phyloP scores from a whole-genome alignment of 176 grass and related monocot species.

The Paspalum vaginatum region DNA sequence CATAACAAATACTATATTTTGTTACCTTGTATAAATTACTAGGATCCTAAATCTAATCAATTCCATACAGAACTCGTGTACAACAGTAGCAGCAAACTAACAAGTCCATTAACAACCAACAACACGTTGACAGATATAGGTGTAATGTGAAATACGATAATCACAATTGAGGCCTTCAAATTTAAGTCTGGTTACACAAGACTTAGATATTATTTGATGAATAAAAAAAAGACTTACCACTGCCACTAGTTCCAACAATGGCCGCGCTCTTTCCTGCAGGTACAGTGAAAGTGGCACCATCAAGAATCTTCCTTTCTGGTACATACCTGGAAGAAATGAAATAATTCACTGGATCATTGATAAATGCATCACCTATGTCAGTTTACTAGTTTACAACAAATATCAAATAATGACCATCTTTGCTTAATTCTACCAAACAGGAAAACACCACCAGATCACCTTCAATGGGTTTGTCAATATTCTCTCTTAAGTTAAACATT shows the following conservation, averaged over 20 bases:
- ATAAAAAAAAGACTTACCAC: conserved; percentile 60
- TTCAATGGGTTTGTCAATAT: conserved; percentile 8
- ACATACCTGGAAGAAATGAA: conserved; percentile 81
- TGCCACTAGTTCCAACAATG: conserved; percentile 97
- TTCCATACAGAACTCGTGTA: neutral
- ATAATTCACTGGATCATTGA: conserved; percentile 31
- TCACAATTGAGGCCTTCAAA: conserved; percentile 13
- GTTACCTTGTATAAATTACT: neutral
- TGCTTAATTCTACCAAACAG: conserved; percentile 22
- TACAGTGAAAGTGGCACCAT: conserved; percentile 85
- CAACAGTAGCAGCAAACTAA: conserved; percentile 13
- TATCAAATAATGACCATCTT: conserved; percentile 13
- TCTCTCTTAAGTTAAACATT: neutral
- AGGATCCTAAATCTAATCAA: neutral
- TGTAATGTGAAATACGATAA: conserved; percentile 17
- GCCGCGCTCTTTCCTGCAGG: conserved; percentile 89
- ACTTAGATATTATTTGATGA: neutral
- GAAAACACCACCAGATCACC: neutral
- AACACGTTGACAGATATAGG: neutral
- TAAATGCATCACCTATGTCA: conserved; percentile 6
- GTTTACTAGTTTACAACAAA: conserved; percentile 13
- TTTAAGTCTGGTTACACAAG: conserved; percentile 9
- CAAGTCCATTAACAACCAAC: neutral
- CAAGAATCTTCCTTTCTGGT: conserved; percentile 87
- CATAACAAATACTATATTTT: neutral